phyloP scores from a whole-genome alignment of 768 basidiomycete species.

The Leucocoprinus birnbaumii region DNA sequence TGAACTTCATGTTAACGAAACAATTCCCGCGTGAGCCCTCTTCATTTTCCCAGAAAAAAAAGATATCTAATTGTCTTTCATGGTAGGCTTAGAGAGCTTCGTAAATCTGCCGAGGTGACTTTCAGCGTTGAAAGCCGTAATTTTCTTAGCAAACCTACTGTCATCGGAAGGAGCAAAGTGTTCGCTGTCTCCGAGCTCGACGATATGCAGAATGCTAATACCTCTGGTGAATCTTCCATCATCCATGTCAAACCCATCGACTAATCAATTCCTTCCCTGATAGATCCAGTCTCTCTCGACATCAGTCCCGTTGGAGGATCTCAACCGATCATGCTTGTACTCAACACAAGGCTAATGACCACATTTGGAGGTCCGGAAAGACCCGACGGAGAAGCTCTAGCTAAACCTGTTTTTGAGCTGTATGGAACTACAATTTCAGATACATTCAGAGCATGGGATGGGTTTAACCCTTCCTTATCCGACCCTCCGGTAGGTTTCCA shows the following conservation, averaged over 20 bases:
- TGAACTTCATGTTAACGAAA: not conserved
- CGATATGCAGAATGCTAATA: not conserved
- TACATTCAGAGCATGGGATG: no score
- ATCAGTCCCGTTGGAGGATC: not conserved
- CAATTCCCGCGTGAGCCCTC: not conserved
- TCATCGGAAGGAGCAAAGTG: not conserved
- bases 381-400: no score
- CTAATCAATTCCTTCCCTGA: not conserved
- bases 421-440: no score
- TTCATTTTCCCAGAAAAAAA: not conserved
- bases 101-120: not conserved
- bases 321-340: no score
- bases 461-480: no score
- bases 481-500: no score
- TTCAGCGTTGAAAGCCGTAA: slow-evolving; percentile 2
- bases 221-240: not conserved
- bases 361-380: no score
- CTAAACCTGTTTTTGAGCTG: no score
- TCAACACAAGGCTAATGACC: no score
- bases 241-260: not conserved
- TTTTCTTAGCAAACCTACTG: not conserved
- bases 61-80: not conserved
- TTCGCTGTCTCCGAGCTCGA: not conserved
- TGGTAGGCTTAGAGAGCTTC: not conserved
- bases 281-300: not conserved